Evolutionary conservation across 164 flowering plant genomes (phyloP), one percentile per base, ranked within the genome.

Genomic region (Vitis cinerea): DNA sequence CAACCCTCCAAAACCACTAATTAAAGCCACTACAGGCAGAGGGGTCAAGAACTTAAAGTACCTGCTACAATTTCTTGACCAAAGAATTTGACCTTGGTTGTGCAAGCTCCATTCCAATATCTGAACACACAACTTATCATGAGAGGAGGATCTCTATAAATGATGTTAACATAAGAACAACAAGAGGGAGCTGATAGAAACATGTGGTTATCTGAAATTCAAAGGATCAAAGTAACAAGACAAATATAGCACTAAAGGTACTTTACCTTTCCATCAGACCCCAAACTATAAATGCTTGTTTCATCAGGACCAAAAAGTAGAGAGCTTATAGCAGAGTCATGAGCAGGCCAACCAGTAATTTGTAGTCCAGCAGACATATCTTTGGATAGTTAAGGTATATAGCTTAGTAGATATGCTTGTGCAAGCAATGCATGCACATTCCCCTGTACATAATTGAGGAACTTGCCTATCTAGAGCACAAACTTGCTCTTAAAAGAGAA

Each of bases 261-360:
- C 84, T 82, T 85, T 6, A 71, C 97, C 93, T 92, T 94, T 74
- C 98, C 98, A 83, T 94, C 98, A 75, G 77, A 72, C 52, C 97
- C 97, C 79, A 94, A 80, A 79, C 92, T 92, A 82, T 90, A 94
- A 73, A 94, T 92, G 81, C 97, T 94, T 0, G 98, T 92, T 78
- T 92, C 97, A 75, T 94, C 97, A 57, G 91, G 91, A 59, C 98
- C 98, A 83, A 94, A 94, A 69, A 83, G 82, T 80, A 94, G 79
- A 65, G 98, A 94, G 80, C 87, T 86, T 54, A 94, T 83, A 61
- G 95, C 93, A 76, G 91, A 82, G 84, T 94, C 98, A 80, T 94
- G 98, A 63, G 97, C 98, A 60, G 97, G 98, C 98, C 97, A 94
- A 14, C 98, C 98, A 52, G 98, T 92, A 57, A 94, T 92, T 88